Base-by-base conservation (phyloP, 1,284 basidiomycete species). In the Meripilus lineatus region DNA sequence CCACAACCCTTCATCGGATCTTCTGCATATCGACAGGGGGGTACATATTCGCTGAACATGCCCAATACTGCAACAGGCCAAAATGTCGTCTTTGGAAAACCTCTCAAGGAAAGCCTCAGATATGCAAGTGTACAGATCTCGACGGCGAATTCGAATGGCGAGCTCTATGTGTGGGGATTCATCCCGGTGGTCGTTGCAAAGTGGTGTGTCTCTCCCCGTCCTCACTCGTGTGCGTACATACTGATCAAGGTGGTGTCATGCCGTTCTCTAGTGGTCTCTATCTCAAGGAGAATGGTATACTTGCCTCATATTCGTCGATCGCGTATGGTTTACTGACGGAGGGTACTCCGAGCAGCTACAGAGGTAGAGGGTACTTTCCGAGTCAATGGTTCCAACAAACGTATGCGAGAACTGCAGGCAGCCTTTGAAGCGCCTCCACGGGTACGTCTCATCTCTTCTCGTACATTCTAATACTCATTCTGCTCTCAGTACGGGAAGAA, bases 141-240 rank as follows among this genome's bases (percentile, higher is more conserved):
- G 15, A 94, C 94, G n/a, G 84, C 89, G 11, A 88, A 87, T 46
- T 73, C 83, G 13, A 82, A 84, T 51, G 91, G 89, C 7, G 79
- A 85, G 50, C 71, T 92, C 18, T 92, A 89, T 59, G 86, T 92
- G 4, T 93, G 89, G 86, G 91, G 95, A 2, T 92, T 89, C 61
- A 91, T 99, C 34, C 95, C 96, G 7, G 89, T 97, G 43, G 90
- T 98, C 45, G 94, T 99, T 28, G 96, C 94, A 45, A 96, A 97
- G 66, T 96, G 93, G 83, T 92, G 60, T 59, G 84, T 77, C 2
- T n/a, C 21, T 17, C 34, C 50, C 28, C 26, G 21, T 42, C 26
- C 32, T 33, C 34, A 10, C n/a, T 32, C 45, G 3, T 47, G 20
- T 43, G 46, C 38, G 25, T 18, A 38, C 38, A 38, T n/a, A n/a